Conservation (phyloP, 345 rosid species). For the Rhodamnia rubescens region DNA sequence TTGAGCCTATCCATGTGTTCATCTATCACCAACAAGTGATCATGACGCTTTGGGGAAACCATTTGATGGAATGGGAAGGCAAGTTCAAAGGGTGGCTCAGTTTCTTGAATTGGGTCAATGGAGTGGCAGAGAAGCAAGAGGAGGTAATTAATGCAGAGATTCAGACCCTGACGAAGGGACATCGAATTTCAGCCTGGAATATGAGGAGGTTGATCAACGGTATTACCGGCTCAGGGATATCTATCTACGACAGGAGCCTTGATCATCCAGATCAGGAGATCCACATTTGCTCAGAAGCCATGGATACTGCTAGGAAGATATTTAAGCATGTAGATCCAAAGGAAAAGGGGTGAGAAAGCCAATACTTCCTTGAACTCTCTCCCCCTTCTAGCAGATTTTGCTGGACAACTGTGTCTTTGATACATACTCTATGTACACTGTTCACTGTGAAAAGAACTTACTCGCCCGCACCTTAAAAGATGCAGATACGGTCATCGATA, state of each 20-base stretch:
- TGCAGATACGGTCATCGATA: conserved; percentile 51
- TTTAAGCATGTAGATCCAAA: conserved; percentile 46
- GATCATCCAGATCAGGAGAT: conserved; percentile 38
- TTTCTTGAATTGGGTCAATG: conserved; percentile 16
- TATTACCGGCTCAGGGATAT: conserved; percentile 23
- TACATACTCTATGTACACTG: conserved; percentile 1
- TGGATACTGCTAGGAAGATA: conserved; percentile 41
- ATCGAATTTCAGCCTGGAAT: conserved; percentile 56
- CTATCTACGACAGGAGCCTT: conserved; percentile 13
- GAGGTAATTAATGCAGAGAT: conserved; percentile 49
- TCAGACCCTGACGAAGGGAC: conserved; percentile 43
- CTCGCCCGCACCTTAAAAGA: conserved; percentile 49
- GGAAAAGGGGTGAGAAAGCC: conserved; percentile 29
- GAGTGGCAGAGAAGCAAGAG: conserved; percentile 16
- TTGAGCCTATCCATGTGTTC: conserved; percentile 52
- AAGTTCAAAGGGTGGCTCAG: conserved; percentile 32
- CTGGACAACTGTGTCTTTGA: background rate
- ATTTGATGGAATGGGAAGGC: conserved; percentile 39
- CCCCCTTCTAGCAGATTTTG: no score
- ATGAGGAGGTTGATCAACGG: conserved; percentile 48
- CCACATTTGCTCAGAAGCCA: conserved; percentile 35
- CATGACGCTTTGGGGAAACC: conserved; percentile 43
- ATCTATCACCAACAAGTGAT: conserved; percentile 54
- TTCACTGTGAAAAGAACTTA: conserved; percentile 41
- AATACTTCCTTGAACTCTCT: background rate